Base-by-base conservation (phyloP, 129 eudicot genomes). In the Gnaphalium uliginosum region DNA sequence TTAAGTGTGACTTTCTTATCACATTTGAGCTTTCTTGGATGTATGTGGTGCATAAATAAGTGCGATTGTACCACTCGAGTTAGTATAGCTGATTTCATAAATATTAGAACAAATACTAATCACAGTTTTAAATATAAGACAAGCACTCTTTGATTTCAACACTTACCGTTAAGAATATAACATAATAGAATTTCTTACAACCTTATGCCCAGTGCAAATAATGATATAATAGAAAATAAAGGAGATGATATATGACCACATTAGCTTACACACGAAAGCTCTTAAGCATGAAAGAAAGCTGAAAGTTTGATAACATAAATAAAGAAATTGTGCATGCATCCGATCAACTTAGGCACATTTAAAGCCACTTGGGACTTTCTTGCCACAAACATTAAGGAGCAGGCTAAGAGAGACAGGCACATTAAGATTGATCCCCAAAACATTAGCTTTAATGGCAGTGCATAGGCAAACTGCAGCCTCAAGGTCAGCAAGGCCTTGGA, bases 381-480 rank as follows among this genome's bases (percentile, higher is more conserved):
- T 46, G 18, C 53, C 18, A 14, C 53, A 46, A 46, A 14, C 53
- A 46, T 46, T 46, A 46, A 46, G 53, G 14, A 46, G 53, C 53
- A 46, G 14, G 83, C 89, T 88, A 51, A 88, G 72, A 0, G 89
- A 72, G 24, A 88, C 59, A n/a, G 93, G 93, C 68, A 88, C 82
- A 69, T 88, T 75, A 9, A 88, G 66, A 71, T 88, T 68, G 63
- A 88, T 85, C 3, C 91, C 89, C 71, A 86, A 77, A 17, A 89
- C 63, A 18, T 81, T 81, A 9, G 89, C 88, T 56, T 80, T 84
- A n/a, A 89, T 69, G 46, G 90, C 88, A 35, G 90, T 86, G 84
- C 91, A 89, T 50, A 89, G 87, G 73, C 95, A 89, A 35, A 81
- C 73, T 3, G 90, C 89, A 2, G 91, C 95, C 7, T 89, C 89